These are phyloP conservation scores for Ophiostoma sp. DNA, from an alignment of 2,329 filamentous ascomycete genomes.

Conservation along the genomic window DNA sequence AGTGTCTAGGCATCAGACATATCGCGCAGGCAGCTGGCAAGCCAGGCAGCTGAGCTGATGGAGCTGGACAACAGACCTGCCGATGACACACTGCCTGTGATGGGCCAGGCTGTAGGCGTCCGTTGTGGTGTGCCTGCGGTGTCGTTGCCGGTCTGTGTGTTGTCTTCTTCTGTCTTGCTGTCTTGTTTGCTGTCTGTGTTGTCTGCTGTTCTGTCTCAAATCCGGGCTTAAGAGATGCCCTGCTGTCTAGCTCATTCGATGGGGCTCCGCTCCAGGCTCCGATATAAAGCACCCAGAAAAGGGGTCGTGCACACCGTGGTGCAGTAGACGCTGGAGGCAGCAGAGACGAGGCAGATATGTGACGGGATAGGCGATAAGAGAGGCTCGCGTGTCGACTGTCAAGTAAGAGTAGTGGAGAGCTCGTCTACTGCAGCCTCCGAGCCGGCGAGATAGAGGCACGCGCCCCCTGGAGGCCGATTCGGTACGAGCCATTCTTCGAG, in stretches of 20 bases:
- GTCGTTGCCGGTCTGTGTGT: not conserved
- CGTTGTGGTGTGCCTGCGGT: not conserved
- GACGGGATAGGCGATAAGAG: not conserved
- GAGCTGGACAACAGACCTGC: not conserved
- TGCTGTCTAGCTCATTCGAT: constrained; percentile 12
- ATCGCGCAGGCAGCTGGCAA: constrained; percentile 8
- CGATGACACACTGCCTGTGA: not conserved
- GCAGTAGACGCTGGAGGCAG: not conserved
- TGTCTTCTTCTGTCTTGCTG: not conserved
- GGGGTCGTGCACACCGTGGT: not conserved
- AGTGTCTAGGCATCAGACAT: not conserved
- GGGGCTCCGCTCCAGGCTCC: constrained; percentile 22
- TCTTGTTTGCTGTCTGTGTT: not conserved
- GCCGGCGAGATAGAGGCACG: constrained; percentile 1
- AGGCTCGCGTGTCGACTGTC: not conserved
- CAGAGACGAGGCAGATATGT: not conserved
- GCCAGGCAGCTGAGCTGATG: not conserved
- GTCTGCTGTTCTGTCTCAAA: not conserved
- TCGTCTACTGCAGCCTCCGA: not conserved
- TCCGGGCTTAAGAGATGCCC: not conserved
- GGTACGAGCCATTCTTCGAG: not conserved
- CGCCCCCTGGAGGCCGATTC: not conserved
- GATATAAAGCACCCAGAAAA: constrained; percentile 17
- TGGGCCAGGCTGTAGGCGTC: not conserved
- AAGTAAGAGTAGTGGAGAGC: not conserved